Conservation (phyloP, 192 early-diverging fungal species). For the Podila epigama region DNA sequence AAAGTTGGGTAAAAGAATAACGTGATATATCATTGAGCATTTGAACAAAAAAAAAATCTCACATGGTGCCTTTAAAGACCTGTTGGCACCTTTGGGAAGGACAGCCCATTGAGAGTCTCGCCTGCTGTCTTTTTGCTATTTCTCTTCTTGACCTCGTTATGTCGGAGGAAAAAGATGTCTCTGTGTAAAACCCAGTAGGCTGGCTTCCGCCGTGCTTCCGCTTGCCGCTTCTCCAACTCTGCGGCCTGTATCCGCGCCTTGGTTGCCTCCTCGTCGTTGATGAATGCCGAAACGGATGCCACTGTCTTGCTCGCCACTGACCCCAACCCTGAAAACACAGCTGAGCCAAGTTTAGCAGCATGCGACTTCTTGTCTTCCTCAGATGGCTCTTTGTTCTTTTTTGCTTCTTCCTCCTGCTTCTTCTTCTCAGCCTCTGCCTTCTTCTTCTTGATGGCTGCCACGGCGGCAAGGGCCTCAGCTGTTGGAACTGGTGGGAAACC, state of each 20-base stretch:
- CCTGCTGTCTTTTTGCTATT: constrained; percentile 42
- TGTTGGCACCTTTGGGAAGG: constrained; percentile 57
- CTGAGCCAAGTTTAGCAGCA: constrained; percentile 36
- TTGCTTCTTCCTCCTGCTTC: constrained; percentile 24
- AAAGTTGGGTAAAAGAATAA: not conserved
- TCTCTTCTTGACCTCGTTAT: constrained; percentile 51
- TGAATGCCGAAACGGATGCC: constrained; percentile 38
- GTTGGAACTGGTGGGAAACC: constrained; percentile 37
- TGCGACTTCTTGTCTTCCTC: constrained; percentile 28
- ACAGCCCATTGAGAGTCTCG: constrained; percentile 44
- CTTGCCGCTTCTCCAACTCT: constrained; percentile 25
- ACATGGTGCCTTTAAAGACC: constrained; percentile 8
- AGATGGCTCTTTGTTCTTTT: not conserved
- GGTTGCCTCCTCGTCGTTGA: constrained; percentile 45
- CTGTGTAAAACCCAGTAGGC: constrained; percentile 55
- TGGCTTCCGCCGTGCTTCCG: constrained; percentile 33
- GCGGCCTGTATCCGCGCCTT: constrained; percentile 39
- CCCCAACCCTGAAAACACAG: constrained; percentile 38
- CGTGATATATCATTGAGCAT: too few species aligned
- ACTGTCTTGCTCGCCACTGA: constrained; percentile 34
- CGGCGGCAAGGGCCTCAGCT: constrained; percentile 25
- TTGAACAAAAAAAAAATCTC: too few species aligned
- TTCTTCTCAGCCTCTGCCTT: constrained; percentile 37
- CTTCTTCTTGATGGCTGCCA: constrained; percentile 46
- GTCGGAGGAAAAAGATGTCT: constrained; percentile 58